phyloP scores from a whole-genome alignment of 1,284 basidiomycete genomes.

The Vanrija humicola region DNA sequence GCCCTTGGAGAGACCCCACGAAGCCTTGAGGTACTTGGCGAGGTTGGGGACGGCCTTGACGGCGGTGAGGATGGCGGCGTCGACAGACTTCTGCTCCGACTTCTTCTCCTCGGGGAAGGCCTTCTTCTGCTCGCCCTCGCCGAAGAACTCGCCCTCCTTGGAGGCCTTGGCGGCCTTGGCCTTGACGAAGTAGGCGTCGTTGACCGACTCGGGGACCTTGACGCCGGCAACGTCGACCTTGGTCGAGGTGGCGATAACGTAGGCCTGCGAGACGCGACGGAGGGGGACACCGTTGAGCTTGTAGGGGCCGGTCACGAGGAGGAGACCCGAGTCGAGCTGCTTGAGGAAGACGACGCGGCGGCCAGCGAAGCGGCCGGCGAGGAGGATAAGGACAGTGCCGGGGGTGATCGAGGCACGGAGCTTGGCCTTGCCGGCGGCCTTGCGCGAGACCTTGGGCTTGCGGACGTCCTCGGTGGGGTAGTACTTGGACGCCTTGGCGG shows the following conservation, averaged over 20 bases:
- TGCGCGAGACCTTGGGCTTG: conserved; percentile 86
- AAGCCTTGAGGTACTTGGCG: conserved; percentile 88
- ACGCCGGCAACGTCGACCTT: conserved; percentile 79
- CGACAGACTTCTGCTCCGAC: conserved; percentile 84
- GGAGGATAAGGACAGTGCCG: conserved; percentile 91
- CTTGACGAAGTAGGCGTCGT: conserved; percentile 95
- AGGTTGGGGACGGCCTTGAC: conserved; percentile 92
- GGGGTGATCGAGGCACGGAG: conserved; percentile 88
- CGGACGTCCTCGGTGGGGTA: conserved; percentile 96
- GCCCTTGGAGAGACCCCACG: conserved; percentile 93
- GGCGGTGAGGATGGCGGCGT: conserved; percentile 76
- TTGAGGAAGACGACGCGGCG: conserved; percentile 99
- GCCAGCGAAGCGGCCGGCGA: conserved; percentile 96
- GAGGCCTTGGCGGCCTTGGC: conserved; percentile 64
- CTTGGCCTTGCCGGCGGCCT: conserved; percentile 64
- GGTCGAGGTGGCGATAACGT: conserved; percentile 97
- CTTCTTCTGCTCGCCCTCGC: conserved; percentile 84
- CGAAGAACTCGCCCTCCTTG: conserved; percentile 95
- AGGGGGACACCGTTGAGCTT: conserved; percentile 99
- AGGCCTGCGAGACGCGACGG: conserved; percentile 97
- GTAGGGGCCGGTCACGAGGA: conserved; percentile 96
- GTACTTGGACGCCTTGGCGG: conserved; percentile 83
- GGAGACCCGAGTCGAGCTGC: conserved; percentile 86
- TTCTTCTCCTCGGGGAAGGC: conserved; percentile 84
- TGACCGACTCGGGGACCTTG: conserved; percentile 75